These are phyloP conservation scores for Sugiyamaella castrensis DNA, from an alignment of 1,139 yeast genomes.

Conservation along the genomic window DNA sequence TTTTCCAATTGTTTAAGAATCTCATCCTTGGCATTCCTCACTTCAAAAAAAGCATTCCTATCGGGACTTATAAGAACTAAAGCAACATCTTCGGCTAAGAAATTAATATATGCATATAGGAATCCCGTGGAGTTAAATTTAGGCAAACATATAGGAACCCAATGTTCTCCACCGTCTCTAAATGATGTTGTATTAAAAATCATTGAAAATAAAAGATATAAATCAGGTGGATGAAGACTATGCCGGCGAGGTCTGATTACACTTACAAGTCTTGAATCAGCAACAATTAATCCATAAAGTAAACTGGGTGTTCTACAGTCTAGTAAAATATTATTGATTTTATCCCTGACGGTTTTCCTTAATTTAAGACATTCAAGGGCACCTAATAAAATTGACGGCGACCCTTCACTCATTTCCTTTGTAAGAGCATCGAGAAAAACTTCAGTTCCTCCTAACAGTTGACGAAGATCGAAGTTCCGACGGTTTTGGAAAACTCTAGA, in stretches of 20 bases:
- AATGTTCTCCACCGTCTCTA: conserved; percentile 65
- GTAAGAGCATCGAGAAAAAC: conserved; percentile 63
- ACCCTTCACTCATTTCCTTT: conserved; percentile 49
- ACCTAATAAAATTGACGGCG: conserved; percentile 57
- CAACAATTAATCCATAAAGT: conserved; percentile 59
- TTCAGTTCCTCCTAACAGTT: conserved; percentile 64
- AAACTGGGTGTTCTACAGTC: conserved; percentile 45
- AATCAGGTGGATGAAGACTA: conserved; percentile 66
- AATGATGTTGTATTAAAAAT: conserved; percentile 54
- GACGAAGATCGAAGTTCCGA: conserved; percentile 78
- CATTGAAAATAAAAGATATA: conserved; percentile 61
- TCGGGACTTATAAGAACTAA: conserved; percentile 77
- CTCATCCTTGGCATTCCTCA: conserved; percentile 57
- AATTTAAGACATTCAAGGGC: conserved; percentile 59
- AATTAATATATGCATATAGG: conserved; percentile 72
- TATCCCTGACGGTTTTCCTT: conserved; percentile 45
- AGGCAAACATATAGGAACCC: conserved; percentile 94
- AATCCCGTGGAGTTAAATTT: conserved; percentile 87
- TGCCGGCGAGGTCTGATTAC: conserved; percentile 63
- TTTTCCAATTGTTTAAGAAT: conserved; percentile 47
- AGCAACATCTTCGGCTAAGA: conserved; percentile 52
- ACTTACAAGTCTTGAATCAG: conserved; percentile 54
- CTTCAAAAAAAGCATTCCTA: conserved; percentile 73
- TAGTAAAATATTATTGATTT: conserved; percentile 46
- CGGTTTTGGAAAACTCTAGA: conserved; percentile 64